Percentiles rank a stretch among this genome's conserved stretches.
Conservation (phyloP, 495 filamentous ascomycete species). For the Viridothelium virens region DNA sequence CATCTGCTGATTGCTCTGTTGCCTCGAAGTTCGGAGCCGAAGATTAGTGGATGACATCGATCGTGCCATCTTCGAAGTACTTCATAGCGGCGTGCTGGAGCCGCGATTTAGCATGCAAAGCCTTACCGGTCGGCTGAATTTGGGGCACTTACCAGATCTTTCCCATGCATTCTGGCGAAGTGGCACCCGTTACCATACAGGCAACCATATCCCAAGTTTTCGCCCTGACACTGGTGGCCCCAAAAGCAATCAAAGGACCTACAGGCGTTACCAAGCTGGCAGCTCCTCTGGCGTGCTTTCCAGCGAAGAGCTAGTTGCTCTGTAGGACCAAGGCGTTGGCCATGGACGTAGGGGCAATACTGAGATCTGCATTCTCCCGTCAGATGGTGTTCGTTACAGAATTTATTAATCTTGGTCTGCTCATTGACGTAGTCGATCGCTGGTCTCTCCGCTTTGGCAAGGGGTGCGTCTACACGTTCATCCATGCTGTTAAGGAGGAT, state of each 20-base stretch:
- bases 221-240: slow-evolving; percentile 25
- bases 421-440: slow-evolving; percentile 25
- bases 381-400: slow-evolving; percentile 36
- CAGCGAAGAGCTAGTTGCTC: slow-evolving; percentile 32
- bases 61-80: background rate
- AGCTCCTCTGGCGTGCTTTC: slow-evolving; percentile 26
- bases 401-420: slow-evolving; percentile 25
- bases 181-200: slow-evolving; percentile 16
- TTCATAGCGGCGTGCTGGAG: slow-evolving; percentile 1
- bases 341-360: slow-evolving; percentile 33
- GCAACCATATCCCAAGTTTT: background rate
- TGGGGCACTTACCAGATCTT: slow-evolving; percentile 18
- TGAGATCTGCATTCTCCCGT: slow-evolving; percentile 27
- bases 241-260: slow-evolving; percentile 29
- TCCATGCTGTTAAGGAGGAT: slow-evolving; percentile 30
- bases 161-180: slow-evolving; percentile 19
- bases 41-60: slow-evolving; percentile 1
- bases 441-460: slow-evolving; percentile 23
- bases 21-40: background rate
- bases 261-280: slow-evolving; percentile 22
- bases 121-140: background rate
- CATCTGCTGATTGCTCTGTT: background rate
- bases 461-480: slow-evolving; percentile 30
- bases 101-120: background rate
- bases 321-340: slow-evolving; percentile 22